A percentile compares a stretch with the other conserved stretches of the same genome.
phyloP scores from a whole-genome alignment of 108 stramenopile species.

The Fragilaria radians region DNA sequence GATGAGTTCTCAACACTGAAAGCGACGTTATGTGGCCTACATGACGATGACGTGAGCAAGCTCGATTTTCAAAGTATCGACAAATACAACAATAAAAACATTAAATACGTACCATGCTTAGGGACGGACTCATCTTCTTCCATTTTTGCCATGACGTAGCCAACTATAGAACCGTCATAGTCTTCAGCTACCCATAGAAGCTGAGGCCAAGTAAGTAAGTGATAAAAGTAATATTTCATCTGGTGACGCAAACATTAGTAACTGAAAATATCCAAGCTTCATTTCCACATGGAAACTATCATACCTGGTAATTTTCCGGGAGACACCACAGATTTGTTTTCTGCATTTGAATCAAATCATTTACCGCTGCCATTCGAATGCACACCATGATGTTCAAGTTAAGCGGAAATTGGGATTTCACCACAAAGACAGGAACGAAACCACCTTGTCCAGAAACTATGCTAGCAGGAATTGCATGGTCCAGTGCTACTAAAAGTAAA shows the following conservation, averaged over 20 bases:
- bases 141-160: slow-evolving; percentile 99
- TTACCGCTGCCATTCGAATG: slow-evolving; percentile 83
- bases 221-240: slow-evolving; percentile 98
- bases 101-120: slow-evolving; percentile 7
- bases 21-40: slow-evolving; percentile 98
- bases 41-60: slow-evolving; percentile 28
- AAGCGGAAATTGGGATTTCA: no score
- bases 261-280: not conserved
- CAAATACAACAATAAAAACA: no score
- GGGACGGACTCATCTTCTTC: slow-evolving; percentile 80
- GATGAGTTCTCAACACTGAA: slow-evolving; percentile 89
- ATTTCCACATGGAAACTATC: no score
- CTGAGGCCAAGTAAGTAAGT: slow-evolving; percentile 96
- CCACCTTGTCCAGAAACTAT: no score
- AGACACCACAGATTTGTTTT: slow-evolving; percentile 98
- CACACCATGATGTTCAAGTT: slow-evolving; percentile 84
- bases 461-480: no score
- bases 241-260: slow-evolving; percentile 6
- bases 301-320: slow-evolving; percentile 99
- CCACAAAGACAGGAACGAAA: no score
- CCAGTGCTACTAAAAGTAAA: no score
- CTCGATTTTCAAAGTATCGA: not conserved
- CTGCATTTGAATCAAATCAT: slow-evolving; percentile 96
- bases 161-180: slow-evolving; percentile 90
- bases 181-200: slow-evolving; percentile 97